phyloP scores from a whole-genome alignment of 495 filamentous ascomycete genomes.

The Hypoxylon rickii region DNA sequence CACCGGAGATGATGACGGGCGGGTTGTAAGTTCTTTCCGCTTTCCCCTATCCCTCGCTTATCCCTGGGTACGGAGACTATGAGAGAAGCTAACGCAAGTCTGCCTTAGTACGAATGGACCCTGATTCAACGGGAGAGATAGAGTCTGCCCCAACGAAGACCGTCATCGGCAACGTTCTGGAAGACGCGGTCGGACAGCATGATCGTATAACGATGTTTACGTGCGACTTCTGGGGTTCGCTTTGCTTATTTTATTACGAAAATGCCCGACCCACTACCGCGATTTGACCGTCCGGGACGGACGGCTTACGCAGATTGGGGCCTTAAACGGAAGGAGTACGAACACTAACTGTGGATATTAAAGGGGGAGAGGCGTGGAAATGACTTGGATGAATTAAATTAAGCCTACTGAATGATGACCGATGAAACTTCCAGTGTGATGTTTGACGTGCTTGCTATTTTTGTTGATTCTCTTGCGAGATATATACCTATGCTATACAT shows the following conservation, averaged over 20 bases:
- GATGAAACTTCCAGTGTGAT: background rate
- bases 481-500: no score
- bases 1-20: conserved; percentile 87
- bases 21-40: conserved; percentile 60
- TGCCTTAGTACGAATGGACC: conserved; percentile 83
- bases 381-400: background rate
- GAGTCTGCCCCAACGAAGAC: conserved; percentile 16
- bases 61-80: background rate
- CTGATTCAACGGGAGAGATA: conserved; percentile 70
- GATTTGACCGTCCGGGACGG: no score
- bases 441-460: background rate
- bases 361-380: no score
- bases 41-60: background rate
- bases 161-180: background rate
- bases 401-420: background rate
- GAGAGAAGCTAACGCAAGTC: conserved; percentile 27
- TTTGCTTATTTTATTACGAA: no score
- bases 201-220: conserved; percentile 18
- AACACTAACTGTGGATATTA: no score
- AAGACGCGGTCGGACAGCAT: conserved; percentile 22
- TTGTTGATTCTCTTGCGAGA: background rate
- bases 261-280: no score
- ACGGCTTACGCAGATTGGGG: no score
- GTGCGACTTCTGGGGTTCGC: background rate
- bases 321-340: no score